A percentile compares a stretch with the other conserved stretches of the same genome.
phyloP scores from a whole-genome alignment of 768 basidiomycete genomes.

The Dacryopinax spathularia region DNA sequence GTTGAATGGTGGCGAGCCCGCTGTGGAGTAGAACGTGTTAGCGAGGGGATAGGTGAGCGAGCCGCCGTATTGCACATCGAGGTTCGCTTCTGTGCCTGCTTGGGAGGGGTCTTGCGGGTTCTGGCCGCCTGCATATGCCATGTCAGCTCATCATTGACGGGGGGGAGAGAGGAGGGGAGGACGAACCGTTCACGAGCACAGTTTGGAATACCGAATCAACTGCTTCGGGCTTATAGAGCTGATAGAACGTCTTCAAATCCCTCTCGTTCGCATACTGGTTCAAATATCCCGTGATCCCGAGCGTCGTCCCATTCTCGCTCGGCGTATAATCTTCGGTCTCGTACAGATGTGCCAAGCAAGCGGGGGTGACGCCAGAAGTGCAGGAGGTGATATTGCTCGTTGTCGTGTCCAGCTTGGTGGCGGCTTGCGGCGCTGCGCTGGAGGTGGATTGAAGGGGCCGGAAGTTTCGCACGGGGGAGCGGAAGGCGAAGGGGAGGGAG shows the following conservation, averaged over 20 bases:
- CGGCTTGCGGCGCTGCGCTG: not conserved
- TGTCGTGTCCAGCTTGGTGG: not conserved
- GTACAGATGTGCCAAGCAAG: slow-evolving; percentile 25
- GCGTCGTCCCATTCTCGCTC: slow-evolving; percentile 18
- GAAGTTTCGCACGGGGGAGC: not conserved
- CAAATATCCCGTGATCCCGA: slow-evolving; percentile 29
- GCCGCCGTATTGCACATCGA: slow-evolving; percentile 28
- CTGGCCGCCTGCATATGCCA: slow-evolving; percentile 16
- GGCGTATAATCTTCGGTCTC: slow-evolving; percentile 22
- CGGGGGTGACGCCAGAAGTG: slow-evolving; percentile 22
- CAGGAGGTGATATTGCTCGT: slow-evolving; percentile 14
- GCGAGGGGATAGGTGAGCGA: slow-evolving; percentile 48
- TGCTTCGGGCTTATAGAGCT: slow-evolving; percentile 35
- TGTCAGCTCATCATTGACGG: not conserved
- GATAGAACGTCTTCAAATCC: slow-evolving; percentile 28
- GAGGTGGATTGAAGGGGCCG: too few relatives aligned
- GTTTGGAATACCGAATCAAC: slow-evolving; percentile 28
- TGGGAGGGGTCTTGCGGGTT: slow-evolving; percentile 21
- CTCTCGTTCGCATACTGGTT: slow-evolving; percentile 37
- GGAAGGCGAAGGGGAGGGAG: not conserved
- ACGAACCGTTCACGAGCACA: not conserved
- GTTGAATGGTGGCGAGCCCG: slow-evolving; percentile 13
- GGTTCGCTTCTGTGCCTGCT: slow-evolving; percentile 27
- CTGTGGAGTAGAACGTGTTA: slow-evolving; percentile 28
- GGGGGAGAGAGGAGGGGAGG: too few relatives aligned